Conservation (phyloP, 257 asterid genomes). For the Salvia splendens region DNA sequence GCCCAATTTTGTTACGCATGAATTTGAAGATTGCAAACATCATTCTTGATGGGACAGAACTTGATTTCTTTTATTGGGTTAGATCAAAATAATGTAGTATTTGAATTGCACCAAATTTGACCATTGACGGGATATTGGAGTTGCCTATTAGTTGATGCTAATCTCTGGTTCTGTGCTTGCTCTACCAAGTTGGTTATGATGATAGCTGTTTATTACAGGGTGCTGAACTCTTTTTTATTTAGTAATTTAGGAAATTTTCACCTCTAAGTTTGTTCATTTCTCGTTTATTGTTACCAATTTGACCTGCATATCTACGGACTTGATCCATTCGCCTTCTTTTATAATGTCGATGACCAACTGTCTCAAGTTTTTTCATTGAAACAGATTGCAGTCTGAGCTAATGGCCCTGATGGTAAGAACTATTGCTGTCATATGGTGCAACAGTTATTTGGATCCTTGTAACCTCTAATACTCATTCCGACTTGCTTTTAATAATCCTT, state of each 20-base stretch:
- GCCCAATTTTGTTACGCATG: not conserved
- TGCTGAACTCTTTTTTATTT: not conserved
- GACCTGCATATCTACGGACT: not conserved
- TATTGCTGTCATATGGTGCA: not conserved
- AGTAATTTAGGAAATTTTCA: not conserved
- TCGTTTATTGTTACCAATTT: not conserved
- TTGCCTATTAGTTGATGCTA: not conserved
- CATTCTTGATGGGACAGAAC: not conserved
- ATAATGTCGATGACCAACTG: not conserved
- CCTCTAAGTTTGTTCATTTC: not conserved
- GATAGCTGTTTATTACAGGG: not conserved
- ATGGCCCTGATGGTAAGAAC: conserved; percentile 92
- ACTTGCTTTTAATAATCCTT: not conserved
- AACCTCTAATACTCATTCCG: not conserved
- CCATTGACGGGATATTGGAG: not conserved
- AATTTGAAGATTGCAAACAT: not conserved
- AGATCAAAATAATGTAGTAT: too few species aligned
- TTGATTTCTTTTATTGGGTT: not conserved
- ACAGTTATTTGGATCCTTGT: not conserved
- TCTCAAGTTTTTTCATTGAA: conserved; percentile 5
- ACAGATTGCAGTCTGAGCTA: conserved; percentile 90
- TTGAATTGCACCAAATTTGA: not conserved
- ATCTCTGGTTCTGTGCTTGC: not conserved
- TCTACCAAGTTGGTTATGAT: not conserved
- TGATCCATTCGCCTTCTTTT: not conserved